Evolutionary conservation across 495 filamentous ascomycete species (phyloP).

Genomic region (Cryomyces minteri): DNA sequence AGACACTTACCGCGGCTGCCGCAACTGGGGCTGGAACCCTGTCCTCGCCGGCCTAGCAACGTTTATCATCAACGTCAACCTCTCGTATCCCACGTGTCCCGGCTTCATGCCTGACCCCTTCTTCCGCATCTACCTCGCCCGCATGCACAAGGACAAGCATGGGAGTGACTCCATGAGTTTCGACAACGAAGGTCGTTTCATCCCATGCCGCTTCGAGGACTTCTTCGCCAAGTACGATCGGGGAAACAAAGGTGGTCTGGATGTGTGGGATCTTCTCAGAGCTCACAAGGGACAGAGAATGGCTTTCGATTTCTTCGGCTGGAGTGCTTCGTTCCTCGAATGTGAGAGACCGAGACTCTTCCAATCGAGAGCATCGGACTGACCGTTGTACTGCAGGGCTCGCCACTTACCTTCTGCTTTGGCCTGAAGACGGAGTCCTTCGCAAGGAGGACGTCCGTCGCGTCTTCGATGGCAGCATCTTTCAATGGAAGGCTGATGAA

Average conservation of each 20-base stretch:
- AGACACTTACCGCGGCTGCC: constrained; percentile 4
- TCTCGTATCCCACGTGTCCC: constrained; percentile 31
- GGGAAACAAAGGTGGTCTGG: constrained; percentile 17
- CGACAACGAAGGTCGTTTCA: constrained; percentile 34
- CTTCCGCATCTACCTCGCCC: constrained; percentile 30
- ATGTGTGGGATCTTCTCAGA: constrained; percentile 13
- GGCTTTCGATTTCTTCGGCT: constrained; percentile 28
- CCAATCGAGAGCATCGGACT: not conserved
- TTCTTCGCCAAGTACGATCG: constrained; percentile 34
- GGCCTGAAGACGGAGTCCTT: constrained; percentile 26
- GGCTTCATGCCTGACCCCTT: constrained; percentile 27
- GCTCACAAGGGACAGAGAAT: constrained; percentile 24
- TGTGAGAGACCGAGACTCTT: constrained; percentile 12
- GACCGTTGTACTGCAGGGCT: constrained; percentile 16
- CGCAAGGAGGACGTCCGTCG: constrained; percentile 27
- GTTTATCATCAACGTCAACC: constrained; percentile 28
- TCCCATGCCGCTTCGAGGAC: constrained; percentile 37
- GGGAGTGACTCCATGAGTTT: constrained; percentile 34
- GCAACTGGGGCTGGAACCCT: constrained; percentile 10
- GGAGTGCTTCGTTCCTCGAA: constrained; percentile 21
- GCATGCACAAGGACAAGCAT: constrained; percentile 39
- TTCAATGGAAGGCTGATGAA: constrained; percentile 6
- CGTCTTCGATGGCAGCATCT: constrained; percentile 5
- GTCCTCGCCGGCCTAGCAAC: constrained; percentile 25
- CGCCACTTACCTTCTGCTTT: constrained; percentile 29